Evolutionary conservation across 2,329 filamentous ascomycete species (phyloP).

Genomic region (Fusarium abutilonis): DNA sequence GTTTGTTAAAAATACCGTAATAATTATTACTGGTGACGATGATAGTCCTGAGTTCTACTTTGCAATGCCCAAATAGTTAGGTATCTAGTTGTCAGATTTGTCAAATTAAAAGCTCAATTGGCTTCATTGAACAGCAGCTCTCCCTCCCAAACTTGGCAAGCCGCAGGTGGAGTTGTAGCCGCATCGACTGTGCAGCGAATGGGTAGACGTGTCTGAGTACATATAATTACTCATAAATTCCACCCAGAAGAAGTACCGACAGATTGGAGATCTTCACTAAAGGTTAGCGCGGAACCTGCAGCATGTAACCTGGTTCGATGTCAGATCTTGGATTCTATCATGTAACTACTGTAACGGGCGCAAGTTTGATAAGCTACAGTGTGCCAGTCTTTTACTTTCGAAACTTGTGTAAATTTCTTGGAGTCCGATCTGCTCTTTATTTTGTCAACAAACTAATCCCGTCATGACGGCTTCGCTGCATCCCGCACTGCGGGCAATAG

Average conservation of each 20-base stretch:
- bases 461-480: conserved; percentile 39
- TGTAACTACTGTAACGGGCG: not conserved
- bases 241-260: conserved; percentile 31
- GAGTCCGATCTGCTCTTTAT: not conserved
- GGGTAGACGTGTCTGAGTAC: conserved; percentile 38
- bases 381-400: too few species aligned
- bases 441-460: not conserved
- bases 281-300: conserved; percentile 40
- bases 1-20: conserved; percentile 23
- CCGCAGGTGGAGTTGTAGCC: conserved; percentile 39
- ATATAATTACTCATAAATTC: conserved; percentile 5
- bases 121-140: conserved; percentile 35
- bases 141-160: conserved; percentile 15
- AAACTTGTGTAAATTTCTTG: too few species aligned
- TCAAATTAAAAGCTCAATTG: conserved; percentile 13
- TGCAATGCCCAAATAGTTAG: not conserved
- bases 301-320: conserved; percentile 41
- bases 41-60: not conserved
- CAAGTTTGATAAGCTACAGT: not conserved
- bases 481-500: conserved; percentile 44
- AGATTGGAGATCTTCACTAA: conserved; percentile 24
- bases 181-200: conserved; percentile 32
- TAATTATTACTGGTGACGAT: not conserved
- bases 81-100: not conserved
- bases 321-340: conserved; percentile 34